These are phyloP conservation scores for Albophoma yamanashiensis DNA, from an alignment of 2,329 filamentous ascomycete species.

Conservation along the genomic window DNA sequence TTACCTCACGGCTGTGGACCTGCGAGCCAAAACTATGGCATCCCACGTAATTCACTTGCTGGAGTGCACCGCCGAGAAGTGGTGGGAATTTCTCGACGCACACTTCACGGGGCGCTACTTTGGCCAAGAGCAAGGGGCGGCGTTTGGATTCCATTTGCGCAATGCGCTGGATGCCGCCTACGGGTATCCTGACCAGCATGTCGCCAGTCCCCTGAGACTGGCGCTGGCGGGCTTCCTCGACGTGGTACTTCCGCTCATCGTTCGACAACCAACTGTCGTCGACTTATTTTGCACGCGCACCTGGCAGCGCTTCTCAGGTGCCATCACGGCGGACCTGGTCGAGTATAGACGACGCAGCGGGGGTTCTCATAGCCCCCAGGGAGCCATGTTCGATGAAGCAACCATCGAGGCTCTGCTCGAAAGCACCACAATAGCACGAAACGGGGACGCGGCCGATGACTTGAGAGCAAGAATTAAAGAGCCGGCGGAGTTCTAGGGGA, in stretches of 20 bases:
- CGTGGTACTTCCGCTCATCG: slow-evolving; percentile 10
- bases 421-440: neutral
- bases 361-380: neutral
- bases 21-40: slow-evolving; percentile 17
- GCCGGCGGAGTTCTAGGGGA: neutral
- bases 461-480: neutral
- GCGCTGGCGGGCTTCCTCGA: slow-evolving; percentile 20
- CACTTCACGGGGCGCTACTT: slow-evolving; percentile 7
- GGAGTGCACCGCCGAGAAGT: slow-evolving; percentile 12
- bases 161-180: slow-evolving; percentile 19
- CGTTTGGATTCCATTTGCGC: slow-evolving; percentile 15
- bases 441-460: neutral
- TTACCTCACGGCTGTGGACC: slow-evolving; percentile 18
- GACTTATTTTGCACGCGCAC: slow-evolving; percentile 11
- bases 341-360: slow-evolving; percentile 11
- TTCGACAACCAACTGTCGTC: slow-evolving; percentile 12
- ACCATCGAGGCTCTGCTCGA: slow-evolving; percentile 11
- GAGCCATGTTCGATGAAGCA: slow-evolving; percentile 8
- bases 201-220: slow-evolving; percentile 20
- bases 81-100: slow-evolving; percentile 10
- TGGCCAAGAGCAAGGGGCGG: slow-evolving; percentile 8
- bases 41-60: slow-evolving; percentile 15
- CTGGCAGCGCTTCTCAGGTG: slow-evolving; percentile 14
- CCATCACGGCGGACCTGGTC: slow-evolving; percentile 15
- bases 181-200: slow-evolving; percentile 7